Base-by-base conservation (phyloP, 768 basidiomycete species). In the Amanita exitialis region DNA sequence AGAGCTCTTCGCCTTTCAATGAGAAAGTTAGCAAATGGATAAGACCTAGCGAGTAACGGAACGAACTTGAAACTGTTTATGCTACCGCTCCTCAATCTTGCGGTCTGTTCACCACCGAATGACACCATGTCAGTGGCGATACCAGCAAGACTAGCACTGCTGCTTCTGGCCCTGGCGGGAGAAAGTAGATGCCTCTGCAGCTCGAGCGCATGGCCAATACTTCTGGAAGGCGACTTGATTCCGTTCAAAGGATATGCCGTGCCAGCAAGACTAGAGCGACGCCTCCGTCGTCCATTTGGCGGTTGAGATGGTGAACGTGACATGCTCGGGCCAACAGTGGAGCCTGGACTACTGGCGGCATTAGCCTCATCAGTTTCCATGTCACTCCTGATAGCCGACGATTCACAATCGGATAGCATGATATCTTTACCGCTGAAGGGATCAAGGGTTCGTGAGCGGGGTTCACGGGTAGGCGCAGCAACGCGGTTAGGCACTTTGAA, bases 231-330 rank as follows among this genome's bases (percentile, higher is more conserved):
- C 0, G 79, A 78, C 52, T 80, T 82, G 57, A 85, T 80, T 32
- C 69, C 60, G 37, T 70, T 69, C 64, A 83, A 76, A 1, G 82
- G 79, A 6, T 72, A 78, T 10, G 70, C 66, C 3, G 64, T 71
- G 18, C 79, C 54, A 4, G 77, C 83, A 27, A 86, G 63, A 34
- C 82, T 84, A 15, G 81, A 83, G 37, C 81, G 78, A 37, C 84
- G 76, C 47, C 73, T 75, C 30, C 71, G 72, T 21, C 76, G 74
- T 23, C 51, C 44, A 37, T 59, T 27, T 27, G 12, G 47, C 1
- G 37, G 23, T 25, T 28, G 47, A 16, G 36, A 48, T 25, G 36
- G 47, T n/a, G 47, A 48, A 18, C 32, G 36, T 2, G 36, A 8
- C 18, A 36, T n/a, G 7, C 6, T 20, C 18, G 16, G 20, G 34